Base-by-base conservation (phyloP, 148 eudicot species). In the Rhododendron kiyosumense region DNA sequence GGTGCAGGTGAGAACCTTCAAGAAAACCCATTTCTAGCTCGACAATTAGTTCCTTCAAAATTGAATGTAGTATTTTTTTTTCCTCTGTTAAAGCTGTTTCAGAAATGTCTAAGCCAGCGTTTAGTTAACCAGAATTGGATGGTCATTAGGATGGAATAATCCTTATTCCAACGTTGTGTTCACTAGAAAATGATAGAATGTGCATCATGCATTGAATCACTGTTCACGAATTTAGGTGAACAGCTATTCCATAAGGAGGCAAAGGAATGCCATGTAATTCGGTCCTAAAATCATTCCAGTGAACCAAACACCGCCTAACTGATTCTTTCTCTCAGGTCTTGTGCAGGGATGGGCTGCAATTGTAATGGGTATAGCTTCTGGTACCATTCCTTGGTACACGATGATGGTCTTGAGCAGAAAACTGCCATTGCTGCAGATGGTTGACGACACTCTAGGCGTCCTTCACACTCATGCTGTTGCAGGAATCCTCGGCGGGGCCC, bases 381-480 rank as follows among this genome's bases (percentile, higher is more conserved):
- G 88, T 0, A 87, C 83, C 28, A 8, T 87, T 63, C 88, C 88
- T 1, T 83, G 86, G 88, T 87, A 67, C 83, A 87, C 88, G 15
- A 87, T 87, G 88, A 87, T 87, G 88, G 75, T 67, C 24, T 61
- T 87, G 24, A 69, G 86, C 88, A 87, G 52, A 48, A 84, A 73
- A 46, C 46, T 84, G 10, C 49, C 71, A 13, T 46, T 87, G 11
- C 36, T 87, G 2, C 83, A 84, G 26, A 79, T 69, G 34, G 30
- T 87, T 2, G 88, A 87, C 69, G 88, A 87, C 57, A 87, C 88
- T 7, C 88, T 87, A 10, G 88, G 88, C 14, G 84, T 87, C 79
- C 69, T 87, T 32, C 88, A 87, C 73, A 87, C 88, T 22, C 88
- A 87, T 18, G 88, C 86, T 0, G 86, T 87, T 13, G 86, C 88